Percentiles rank a stretch among this genome's conserved stretches.
Conservation (phyloP, 495 filamentous ascomycete species). For the Chaetomium fimeti region DNA sequence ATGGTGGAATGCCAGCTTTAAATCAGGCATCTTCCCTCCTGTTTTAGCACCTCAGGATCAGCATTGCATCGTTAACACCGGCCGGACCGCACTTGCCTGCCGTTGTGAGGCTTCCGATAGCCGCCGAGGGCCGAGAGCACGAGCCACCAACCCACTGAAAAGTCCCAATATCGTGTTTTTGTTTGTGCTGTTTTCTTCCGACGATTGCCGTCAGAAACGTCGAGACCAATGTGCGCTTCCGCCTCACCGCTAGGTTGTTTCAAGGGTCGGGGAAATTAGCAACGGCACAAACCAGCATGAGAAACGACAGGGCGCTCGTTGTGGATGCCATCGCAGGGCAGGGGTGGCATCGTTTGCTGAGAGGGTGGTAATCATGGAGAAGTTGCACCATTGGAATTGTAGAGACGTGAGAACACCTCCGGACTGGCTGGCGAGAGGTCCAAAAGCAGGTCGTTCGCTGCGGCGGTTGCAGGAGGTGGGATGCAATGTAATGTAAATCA, state of each 20-base stretch:
- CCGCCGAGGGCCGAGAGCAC: conserved; percentile 27
- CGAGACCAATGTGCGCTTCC: neutral
- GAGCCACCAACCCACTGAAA: neutral
- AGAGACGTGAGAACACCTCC: neutral
- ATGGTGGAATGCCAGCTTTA: neutral
- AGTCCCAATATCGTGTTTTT: neutral
- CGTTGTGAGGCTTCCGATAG: conserved; percentile 18
- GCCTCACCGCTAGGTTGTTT: conserved; percentile 3
- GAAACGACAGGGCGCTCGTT: no score
- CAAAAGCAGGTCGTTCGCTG: no score
- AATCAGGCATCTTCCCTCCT: neutral
- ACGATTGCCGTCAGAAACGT: conserved; percentile 3
- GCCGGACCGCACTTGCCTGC: neutral
- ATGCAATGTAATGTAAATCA: neutral
- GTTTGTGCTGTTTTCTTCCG: conserved; percentile 12
- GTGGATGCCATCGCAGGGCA: no score
- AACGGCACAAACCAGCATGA: no score
- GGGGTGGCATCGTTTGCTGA: no score
- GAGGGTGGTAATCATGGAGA: no score
- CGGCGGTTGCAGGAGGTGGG: no score
- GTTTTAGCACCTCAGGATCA: neutral
- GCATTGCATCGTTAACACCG: neutral
- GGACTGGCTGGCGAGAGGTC: neutral
- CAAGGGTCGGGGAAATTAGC: neutral
- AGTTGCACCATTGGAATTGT: neutral